Conservation (phyloP, 2,329 filamentous ascomycete genomes). For the Aspergillus luchuensis region DNA sequence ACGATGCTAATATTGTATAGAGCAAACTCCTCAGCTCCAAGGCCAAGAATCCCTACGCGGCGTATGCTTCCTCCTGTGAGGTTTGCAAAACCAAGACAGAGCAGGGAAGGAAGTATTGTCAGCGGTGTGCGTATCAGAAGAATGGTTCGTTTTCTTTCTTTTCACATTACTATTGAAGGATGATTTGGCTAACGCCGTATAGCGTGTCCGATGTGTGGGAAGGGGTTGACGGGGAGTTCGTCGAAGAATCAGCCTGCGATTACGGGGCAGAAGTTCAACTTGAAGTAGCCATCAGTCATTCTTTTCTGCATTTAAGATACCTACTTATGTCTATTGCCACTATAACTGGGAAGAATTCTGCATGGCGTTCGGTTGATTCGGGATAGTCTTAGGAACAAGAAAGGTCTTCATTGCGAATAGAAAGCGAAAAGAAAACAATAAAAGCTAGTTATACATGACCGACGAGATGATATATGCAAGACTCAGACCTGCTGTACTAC, state of each 20-base stretch:
- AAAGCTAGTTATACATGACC: conserved; percentile 44
- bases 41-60: conserved; percentile 67
- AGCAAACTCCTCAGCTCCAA: conserved; percentile 66
- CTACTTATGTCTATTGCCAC: conserved; percentile 1
- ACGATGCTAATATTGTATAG: background rate
- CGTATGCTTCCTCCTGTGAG: conserved; percentile 63
- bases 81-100: conserved; percentile 66
- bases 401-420: conserved; percentile 8
- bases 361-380: conserved; percentile 14
- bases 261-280: conserved; percentile 63
- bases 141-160: conserved; percentile 52
- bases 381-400: background rate
- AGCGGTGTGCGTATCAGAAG: conserved; percentile 64
- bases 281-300: conserved; percentile 51
- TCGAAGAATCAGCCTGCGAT: conserved; percentile 55
- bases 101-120: conserved; percentile 62
- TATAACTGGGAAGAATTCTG: background rate
- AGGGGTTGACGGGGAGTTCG: conserved; percentile 52
- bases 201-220: conserved; percentile 68
- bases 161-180: conserved; percentile 6
- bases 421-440: conserved; percentile 22
- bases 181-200: conserved; percentile 16
- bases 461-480: conserved; percentile 41
- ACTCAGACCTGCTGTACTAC: conserved; percentile 16
- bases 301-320: background rate